Conservation (phyloP, 306 rosid genomes). For the Nissolia schottii region DNA sequence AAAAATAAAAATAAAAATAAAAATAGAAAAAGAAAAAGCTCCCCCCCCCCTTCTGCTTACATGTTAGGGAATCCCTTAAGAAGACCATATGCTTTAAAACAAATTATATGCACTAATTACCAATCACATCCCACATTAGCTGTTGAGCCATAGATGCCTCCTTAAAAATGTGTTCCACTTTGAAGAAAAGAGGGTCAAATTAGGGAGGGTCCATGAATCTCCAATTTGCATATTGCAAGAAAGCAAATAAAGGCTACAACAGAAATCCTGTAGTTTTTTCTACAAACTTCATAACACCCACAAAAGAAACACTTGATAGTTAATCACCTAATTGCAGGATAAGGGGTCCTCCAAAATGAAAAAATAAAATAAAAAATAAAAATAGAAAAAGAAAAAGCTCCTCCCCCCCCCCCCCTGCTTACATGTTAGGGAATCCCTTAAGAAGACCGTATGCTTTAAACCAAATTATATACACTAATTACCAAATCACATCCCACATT, state of each 20-base stretch:
- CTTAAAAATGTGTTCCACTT: background rate
- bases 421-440: background rate
- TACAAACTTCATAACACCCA: background rate
- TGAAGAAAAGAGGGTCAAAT: background rate
- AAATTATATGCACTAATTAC: constrained; percentile 6
- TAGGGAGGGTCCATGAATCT: background rate
- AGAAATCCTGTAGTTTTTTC: background rate
- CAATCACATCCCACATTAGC: background rate
- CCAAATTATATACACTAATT: constrained; percentile 1
- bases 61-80: background rate
- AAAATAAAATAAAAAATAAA: too few relatives aligned
- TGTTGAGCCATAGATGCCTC: background rate
- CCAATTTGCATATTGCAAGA: background rate
- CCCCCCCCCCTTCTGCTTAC: background rate
- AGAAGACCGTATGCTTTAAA: background rate
- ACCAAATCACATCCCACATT: background rate
- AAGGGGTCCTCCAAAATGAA: background rate
- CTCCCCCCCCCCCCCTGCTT: background rate
- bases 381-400: background rate
- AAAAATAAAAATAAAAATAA: background rate
- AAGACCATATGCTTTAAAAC: background rate
- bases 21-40: background rate
- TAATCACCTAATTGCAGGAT: background rate
- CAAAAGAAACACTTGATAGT: background rate
- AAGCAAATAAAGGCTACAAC: background rate